phyloP scores from a whole-genome alignment of 208 protist species.

The Phytomonas francai region DNA sequence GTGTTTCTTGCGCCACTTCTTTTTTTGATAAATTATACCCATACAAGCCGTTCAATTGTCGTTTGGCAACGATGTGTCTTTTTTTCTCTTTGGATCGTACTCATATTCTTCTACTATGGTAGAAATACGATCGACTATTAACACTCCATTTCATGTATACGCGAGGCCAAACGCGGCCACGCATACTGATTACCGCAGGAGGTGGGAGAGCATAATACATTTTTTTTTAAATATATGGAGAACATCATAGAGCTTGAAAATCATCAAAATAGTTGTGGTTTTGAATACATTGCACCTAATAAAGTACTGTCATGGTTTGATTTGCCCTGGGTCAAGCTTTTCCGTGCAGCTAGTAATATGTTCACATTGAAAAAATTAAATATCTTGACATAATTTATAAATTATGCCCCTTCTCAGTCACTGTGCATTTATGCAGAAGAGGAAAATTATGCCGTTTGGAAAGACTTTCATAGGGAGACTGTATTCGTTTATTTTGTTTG shows the following conservation, averaged over 20 bases:
- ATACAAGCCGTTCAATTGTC: slow-evolving; percentile 75
- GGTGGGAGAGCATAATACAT: slow-evolving; percentile 80
- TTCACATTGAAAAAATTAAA: slow-evolving; percentile 58
- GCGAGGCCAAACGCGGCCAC: slow-evolving; percentile 73
- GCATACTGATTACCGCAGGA: slow-evolving; percentile 82
- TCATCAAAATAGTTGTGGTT: slow-evolving; percentile 40
- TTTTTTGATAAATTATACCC: slow-evolving; percentile 84
- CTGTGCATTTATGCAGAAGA: slow-evolving; percentile 23
- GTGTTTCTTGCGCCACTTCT: slow-evolving; percentile 70
- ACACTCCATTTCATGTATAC: slow-evolving; percentile 80
- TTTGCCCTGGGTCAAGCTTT: slow-evolving; percentile 55
- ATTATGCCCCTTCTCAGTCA: slow-evolving; percentile 33
- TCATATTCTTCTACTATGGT: slow-evolving; percentile 90
- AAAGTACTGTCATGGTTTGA: slow-evolving; percentile 75
- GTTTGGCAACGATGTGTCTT: slow-evolving; percentile 83
- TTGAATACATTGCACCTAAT: slow-evolving; percentile 62
- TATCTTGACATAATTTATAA: slow-evolving; percentile 74
- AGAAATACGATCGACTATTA: slow-evolving; percentile 81
- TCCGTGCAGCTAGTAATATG: slow-evolving; percentile 67
- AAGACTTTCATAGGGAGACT: background rate
- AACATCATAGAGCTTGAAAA: slow-evolving; percentile 79
- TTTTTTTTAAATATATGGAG: slow-evolving; percentile 88
- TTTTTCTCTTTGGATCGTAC: slow-evolving; percentile 84
- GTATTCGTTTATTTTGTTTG: background rate
- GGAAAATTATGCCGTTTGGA: slow-evolving; percentile 10